Conservation (phyloP, 116 monocot species). For the Dioscorea cayenensis region DNA sequence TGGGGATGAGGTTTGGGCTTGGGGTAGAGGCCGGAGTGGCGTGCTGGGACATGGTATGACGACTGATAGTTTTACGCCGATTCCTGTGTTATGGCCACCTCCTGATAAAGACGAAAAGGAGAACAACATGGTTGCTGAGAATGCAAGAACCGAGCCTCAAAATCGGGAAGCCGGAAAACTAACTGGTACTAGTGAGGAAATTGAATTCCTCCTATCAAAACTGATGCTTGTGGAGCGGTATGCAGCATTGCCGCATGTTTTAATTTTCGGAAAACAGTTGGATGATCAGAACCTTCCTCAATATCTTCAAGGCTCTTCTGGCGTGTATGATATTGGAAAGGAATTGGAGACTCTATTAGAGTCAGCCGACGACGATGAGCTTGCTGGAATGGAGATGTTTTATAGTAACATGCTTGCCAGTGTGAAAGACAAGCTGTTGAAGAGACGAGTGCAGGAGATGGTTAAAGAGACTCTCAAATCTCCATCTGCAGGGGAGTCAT, state of each 20-base stretch:
- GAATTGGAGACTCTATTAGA: slow-evolving; percentile 61
- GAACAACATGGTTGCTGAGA: background rate
- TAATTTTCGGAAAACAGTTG: slow-evolving; percentile 57
- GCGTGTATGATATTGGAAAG: slow-evolving; percentile 54
- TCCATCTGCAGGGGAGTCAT: slow-evolving; percentile 34
- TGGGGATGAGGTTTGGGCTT: slow-evolving; percentile 72
- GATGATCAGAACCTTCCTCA: slow-evolving; percentile 39
- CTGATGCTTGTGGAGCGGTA: slow-evolving; percentile 55
- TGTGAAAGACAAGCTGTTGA: slow-evolving; percentile 67
- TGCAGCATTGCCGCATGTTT: slow-evolving; percentile 61
- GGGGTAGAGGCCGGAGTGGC: slow-evolving; percentile 80
- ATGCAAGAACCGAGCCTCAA: too few relatives aligned
- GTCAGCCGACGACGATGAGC: slow-evolving; percentile 45
- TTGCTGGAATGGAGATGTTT: slow-evolving; percentile 59
- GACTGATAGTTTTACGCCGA: slow-evolving; percentile 54
- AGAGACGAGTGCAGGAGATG: slow-evolving; percentile 50
- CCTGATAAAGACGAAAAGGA: slow-evolving; percentile 19
- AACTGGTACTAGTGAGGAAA: slow-evolving; percentile 28
- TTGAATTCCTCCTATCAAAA: slow-evolving; percentile 23
- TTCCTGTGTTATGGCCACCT: slow-evolving; percentile 48
- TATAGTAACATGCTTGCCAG: slow-evolving; percentile 49
- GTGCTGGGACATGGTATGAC: slow-evolving; percentile 54
- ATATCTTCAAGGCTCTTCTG: slow-evolving; percentile 35
- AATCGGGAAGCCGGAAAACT: background rate
- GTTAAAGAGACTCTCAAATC: slow-evolving; percentile 50